phyloP scores from a whole-genome alignment of 2,329 filamentous ascomycete species.

The Cladosporium oxysporum region DNA sequence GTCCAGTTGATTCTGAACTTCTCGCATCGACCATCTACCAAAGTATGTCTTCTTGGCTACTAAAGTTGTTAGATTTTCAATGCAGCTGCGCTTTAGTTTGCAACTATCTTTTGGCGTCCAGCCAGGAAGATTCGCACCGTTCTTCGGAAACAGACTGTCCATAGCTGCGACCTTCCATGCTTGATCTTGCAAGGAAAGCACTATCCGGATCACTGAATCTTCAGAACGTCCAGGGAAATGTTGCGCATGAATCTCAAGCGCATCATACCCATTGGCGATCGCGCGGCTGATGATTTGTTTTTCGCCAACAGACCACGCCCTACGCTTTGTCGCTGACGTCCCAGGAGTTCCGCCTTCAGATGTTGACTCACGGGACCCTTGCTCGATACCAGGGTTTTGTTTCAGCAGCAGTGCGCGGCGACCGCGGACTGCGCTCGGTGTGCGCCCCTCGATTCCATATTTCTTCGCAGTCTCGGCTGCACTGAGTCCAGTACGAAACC shows the following conservation, averaged over 20 bases:
- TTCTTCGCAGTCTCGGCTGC: background rate
- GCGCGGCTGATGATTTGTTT: constrained; percentile 9
- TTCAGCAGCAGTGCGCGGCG: constrained; percentile 9
- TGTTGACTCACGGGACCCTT: background rate
- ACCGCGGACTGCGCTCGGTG: constrained; percentile 14
- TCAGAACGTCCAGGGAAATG: constrained; percentile 12
- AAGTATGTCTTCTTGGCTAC: constrained; percentile 9
- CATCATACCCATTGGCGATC: constrained; percentile 10
- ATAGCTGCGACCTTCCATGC: constrained; percentile 14
- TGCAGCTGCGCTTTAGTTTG: constrained; percentile 10
- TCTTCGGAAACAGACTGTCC: constrained; percentile 9
- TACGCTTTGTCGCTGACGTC: background rate
- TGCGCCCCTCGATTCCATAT: background rate
- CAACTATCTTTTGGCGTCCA: constrained; percentile 20
- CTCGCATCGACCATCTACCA: constrained; percentile 8
- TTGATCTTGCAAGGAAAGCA: constrained; percentile 11
- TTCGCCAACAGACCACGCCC: constrained; percentile 6
- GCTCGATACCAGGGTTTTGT: background rate
- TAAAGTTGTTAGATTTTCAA: background rate
- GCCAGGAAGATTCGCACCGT: constrained; percentile 6
- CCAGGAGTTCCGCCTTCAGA: background rate
- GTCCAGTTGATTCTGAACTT: constrained; percentile 11
- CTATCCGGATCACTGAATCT: constrained; percentile 7
- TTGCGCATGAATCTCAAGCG: background rate
- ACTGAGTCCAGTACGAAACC: background rate